These are phyloP conservation scores for Macrotyloma uniflorum DNA, from an alignment of 306 rosid species.

Conservation along the genomic window DNA sequence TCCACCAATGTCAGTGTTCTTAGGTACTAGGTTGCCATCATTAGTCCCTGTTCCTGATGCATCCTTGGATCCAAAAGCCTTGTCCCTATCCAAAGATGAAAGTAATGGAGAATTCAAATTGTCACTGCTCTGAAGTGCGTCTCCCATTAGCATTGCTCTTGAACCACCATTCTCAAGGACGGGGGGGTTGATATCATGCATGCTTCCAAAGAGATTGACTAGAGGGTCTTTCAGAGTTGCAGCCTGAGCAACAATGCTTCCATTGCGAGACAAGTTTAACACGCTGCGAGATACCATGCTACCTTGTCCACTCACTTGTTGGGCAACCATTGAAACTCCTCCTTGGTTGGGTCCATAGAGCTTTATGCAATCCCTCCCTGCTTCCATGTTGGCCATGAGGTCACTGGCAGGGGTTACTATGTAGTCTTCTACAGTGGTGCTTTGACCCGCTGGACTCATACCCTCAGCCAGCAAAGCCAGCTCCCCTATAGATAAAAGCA, in stretches of 20 bases:
- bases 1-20: conserved; percentile 81
- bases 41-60: neutral
- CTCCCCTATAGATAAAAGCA: conserved; percentile 63
- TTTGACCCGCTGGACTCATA: conserved; percentile 75
- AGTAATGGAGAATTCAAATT: conserved; percentile 67
- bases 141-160: conserved; percentile 58
- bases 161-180: conserved; percentile 52
- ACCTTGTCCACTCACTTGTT: conserved; percentile 65
- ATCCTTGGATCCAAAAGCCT: too few species aligned
- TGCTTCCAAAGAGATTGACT: conserved; percentile 76
- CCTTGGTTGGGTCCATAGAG: conserved; percentile 73
- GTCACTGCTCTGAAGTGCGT: conserved; percentile 51
- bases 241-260: conserved; percentile 55
- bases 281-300: conserved; percentile 60
- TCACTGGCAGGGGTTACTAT: conserved; percentile 75
- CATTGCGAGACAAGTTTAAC: conserved; percentile 60
- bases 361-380: conserved; percentile 60
- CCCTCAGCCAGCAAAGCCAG: conserved; percentile 92
- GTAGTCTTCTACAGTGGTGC: conserved; percentile 76
- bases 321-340: conserved; percentile 82
- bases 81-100: conserved; percentile 21
- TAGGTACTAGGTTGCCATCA: neutral
- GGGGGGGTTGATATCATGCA: conserved; percentile 52
- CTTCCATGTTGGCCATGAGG: conserved; percentile 43
- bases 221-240: conserved; percentile 68